Evolutionary conservation across 306 rosid species (phyloP).

Genomic region (Quercus robur): DNA sequence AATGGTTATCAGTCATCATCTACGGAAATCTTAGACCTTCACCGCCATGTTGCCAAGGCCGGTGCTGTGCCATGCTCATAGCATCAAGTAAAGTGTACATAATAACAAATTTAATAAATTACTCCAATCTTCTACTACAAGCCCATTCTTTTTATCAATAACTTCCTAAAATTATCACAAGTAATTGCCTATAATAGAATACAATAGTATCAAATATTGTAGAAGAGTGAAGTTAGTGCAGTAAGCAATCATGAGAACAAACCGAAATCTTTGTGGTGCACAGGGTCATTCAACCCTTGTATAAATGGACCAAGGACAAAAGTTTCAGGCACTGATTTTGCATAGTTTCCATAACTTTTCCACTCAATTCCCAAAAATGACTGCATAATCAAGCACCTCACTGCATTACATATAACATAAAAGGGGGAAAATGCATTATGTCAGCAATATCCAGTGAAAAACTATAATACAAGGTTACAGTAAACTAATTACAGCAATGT

Average conservation of each 20-base stretch:
- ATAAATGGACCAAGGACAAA: slow-evolving; percentile 84
- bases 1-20: background rate
- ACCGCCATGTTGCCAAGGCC: background rate
- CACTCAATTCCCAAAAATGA: slow-evolving; percentile 74
- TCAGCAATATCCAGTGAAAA: slow-evolving; percentile 1
- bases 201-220: slow-evolving; percentile 21
- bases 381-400: slow-evolving; percentile 92
- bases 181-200: background rate
- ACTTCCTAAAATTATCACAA: background rate
- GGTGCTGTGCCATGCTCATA: background rate
- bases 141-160: no score
- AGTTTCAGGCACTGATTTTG: slow-evolving; percentile 60
- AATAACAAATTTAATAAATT: background rate
- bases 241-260: slow-evolving; percentile 23
- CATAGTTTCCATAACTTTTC: slow-evolving; percentile 53
- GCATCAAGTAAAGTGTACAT: background rate
- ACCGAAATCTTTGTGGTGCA: slow-evolving; percentile 95
- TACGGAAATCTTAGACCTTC: background rate
- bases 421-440: slow-evolving; percentile 16
- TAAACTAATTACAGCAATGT: background rate
- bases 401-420: slow-evolving; percentile 51
- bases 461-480: background rate
- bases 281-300: slow-evolving; percentile 83
- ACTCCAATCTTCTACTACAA: no score
- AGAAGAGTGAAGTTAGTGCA: slow-evolving; percentile 12